Evolutionary conservation across 352 stramenopile species (phyloP).

Genomic region (Blastocystis sp.): DNA sequence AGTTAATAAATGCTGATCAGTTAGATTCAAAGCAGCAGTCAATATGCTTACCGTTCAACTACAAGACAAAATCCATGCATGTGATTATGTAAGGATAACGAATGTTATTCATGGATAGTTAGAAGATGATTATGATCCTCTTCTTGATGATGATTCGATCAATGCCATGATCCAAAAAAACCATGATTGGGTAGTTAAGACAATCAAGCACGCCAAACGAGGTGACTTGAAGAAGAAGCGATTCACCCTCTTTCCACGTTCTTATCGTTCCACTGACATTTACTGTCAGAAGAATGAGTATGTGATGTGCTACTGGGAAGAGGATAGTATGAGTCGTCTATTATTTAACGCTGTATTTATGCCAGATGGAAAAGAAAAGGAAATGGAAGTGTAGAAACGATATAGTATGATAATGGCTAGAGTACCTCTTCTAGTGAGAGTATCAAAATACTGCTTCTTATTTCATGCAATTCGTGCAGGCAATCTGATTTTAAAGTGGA

Average conservation of each 20-base stretch:
- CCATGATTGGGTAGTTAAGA: not conserved
- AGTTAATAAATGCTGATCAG: not conserved
- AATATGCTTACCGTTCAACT: not conserved
- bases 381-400: constrained; percentile 1
- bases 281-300: constrained; percentile 2
- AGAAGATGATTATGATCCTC: constrained; percentile 30
- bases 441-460: constrained; percentile 31
- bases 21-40: not conserved
- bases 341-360: not conserved
- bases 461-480: not conserved
- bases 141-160: constrained; percentile 22
- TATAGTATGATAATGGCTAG: not conserved
- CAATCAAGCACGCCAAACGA: constrained; percentile 2
- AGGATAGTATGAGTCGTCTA: constrained; percentile 18
- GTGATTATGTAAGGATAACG: not conserved
- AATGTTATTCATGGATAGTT: not conserved
- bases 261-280: not conserved
- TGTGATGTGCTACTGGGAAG: constrained; percentile 34
- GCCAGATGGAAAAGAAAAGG: not conserved
- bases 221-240: constrained; percentile 32
- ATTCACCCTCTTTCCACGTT: constrained; percentile 38
- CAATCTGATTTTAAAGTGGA: constrained; percentile 12
- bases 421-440: not conserved
- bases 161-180: not conserved
- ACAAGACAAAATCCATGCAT: not conserved